Evolutionary conservation across 1,139 yeast genomes (phyloP), one percentile per base, ranked within the genome.

Genomic region (Lodderomyces pseudojiufengensis): DNA sequence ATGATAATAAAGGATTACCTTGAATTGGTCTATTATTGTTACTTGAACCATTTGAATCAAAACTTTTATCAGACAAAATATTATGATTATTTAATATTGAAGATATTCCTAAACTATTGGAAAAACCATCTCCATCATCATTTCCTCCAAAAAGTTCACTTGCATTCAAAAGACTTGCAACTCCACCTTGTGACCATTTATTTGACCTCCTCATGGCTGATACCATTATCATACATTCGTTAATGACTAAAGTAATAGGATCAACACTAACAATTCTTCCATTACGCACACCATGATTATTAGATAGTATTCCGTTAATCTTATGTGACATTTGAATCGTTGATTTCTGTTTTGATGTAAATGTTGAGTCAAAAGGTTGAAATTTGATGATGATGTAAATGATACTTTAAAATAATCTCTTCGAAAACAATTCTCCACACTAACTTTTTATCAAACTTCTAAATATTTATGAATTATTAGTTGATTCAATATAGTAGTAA

Each of bases 181-280:
- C 94, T 3, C 96, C 95, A 27, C 90, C 78, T 47, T 82, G 87
- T 9, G 84, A 72, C 79, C 86, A 83, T 46, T 94, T 77, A 35
- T 84, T 73, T 54, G 80, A 76, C 56, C 90, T 90, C 36, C 98
- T 73, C 96, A 92, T 88, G 22, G 95, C 92, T 11, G 95, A 82
- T 13, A 94, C 80, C 40, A 92, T 76, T 37, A 82, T 71, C 56
- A 87, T 83, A 57, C 97, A 87, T 63, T 92, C 97, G 55, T 85
- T 85, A 44, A 87, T 80, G 45, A 87, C 83, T 47, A 90, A 77
- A 4, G 95, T 84, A 42, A 84, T 76, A 11, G 95, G 87, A 56
- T 87, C 95, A 37, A 86, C 64, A 5, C 84, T 68, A 3, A 24
- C 24, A 8, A 28, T 15, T 13, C 24, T 15, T 12, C 16, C 18